These are phyloP conservation scores for Wickerhamiella bombiphila DNA, from an alignment of 805 yeast genomes.

Conservation along the genomic window DNA sequence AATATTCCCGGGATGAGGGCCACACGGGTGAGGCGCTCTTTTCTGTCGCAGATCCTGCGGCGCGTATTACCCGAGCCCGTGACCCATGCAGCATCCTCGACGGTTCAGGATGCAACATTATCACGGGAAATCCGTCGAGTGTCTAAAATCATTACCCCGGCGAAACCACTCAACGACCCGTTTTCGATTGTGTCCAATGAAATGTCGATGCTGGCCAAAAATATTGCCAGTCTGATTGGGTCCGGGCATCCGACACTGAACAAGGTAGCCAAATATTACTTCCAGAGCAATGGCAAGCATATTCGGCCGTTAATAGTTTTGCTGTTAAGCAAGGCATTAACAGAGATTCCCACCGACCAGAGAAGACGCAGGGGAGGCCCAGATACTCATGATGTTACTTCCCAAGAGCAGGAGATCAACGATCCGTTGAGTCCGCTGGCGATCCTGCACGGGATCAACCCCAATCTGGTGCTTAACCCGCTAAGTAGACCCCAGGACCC, in stretches of 20 bases:
- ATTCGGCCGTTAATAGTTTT: conserved; percentile 84
- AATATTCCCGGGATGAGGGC: background rate
- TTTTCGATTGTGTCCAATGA: conserved; percentile 82
- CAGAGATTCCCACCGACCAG: conserved; percentile 50
- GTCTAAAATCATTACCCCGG: conserved; percentile 23
- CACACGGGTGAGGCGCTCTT: background rate
- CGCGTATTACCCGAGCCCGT: background rate
- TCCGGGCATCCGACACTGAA: conserved; percentile 89
- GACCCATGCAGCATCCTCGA: background rate
- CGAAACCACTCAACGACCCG: conserved; percentile 52
- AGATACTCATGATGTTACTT: conserved; percentile 24
- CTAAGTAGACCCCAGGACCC: conserved; percentile 65
- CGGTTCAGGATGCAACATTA: conserved; percentile 5
- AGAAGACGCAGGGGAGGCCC: conserved; percentile 56
- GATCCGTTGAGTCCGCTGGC: conserved; percentile 59
- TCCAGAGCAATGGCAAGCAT: conserved; percentile 92
- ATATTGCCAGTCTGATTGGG: conserved; percentile 76
- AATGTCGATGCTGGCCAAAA: conserved; percentile 76
- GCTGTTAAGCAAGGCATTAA: conserved; percentile 64
- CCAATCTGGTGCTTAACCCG: conserved; percentile 65
- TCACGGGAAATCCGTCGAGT: conserved; percentile 19
- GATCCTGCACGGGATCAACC: conserved; percentile 79
- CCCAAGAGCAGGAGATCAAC: conserved; percentile 20
- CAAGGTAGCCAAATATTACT: conserved; percentile 85
- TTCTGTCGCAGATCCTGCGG: background rate